These are phyloP conservation scores for Aspergillus hortae DNA, from an alignment of 2,329 filamentous ascomycete genomes.

Conservation along the genomic window DNA sequence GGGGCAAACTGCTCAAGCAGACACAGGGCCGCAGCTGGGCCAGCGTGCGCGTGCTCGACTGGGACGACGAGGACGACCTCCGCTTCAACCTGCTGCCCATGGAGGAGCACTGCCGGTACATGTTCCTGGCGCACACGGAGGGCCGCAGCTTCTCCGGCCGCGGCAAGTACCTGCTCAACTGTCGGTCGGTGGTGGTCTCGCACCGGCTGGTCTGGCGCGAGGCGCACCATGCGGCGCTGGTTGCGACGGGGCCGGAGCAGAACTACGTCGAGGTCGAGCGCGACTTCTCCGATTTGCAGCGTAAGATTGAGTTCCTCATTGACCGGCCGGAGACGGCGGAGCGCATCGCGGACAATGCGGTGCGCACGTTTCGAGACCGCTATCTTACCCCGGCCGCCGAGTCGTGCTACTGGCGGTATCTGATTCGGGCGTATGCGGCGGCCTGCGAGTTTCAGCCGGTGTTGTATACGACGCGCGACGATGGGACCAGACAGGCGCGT, in stretches of 20 bases:
- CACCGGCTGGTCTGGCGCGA: slow-evolving; percentile 49
- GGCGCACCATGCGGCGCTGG: slow-evolving; percentile 47
- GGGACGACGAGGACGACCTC: slow-evolving; percentile 38
- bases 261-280: slow-evolving; percentile 49
- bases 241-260: slow-evolving; percentile 44
- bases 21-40: slow-evolving; percentile 45
- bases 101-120: slow-evolving; percentile 53
- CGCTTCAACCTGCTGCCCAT: slow-evolving; percentile 45
- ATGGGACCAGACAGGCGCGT: slow-evolving; percentile 28
- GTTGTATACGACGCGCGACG: slow-evolving; percentile 25
- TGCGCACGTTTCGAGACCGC: slow-evolving; percentile 48
- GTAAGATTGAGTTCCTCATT: slow-evolving; percentile 42
- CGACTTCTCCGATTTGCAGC: slow-evolving; percentile 56
- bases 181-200: slow-evolving; percentile 47
- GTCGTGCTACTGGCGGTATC: slow-evolving; percentile 53
- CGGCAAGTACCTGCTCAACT: slow-evolving; percentile 53
- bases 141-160: slow-evolving; percentile 53
- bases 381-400: slow-evolving; percentile 55
- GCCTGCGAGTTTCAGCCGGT: slow-evolving; percentile 42
- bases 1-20: slow-evolving; percentile 37
- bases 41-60: slow-evolving; percentile 42
- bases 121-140: slow-evolving; percentile 53
- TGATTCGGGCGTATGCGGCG: slow-evolving; percentile 39
- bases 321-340: slow-evolving; percentile 44
- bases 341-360: slow-evolving; percentile 49